Evolutionary conservation across 2,329 filamentous ascomycete species (phyloP), one percentile per base, ranked within the genome.

Genomic region (Hymenoscyphus infarciens): DNA sequence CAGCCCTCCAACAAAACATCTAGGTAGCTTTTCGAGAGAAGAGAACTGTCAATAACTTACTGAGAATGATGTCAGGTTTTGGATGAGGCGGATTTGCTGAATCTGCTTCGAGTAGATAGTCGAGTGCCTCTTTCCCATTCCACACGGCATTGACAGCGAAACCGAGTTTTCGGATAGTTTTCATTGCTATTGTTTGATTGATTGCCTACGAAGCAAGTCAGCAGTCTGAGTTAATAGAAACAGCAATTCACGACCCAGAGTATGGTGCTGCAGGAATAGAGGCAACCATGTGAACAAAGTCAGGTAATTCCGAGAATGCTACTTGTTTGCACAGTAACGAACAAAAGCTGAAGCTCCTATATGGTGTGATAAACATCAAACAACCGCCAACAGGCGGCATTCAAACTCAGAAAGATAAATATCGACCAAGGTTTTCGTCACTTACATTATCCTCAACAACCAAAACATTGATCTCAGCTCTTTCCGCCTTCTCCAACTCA

Each of bases 401-500:
- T n/a, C n/a, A n/a, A n/a, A n/a, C n/a, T n/a, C n/a, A n/a, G n/a
- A n/a, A n/a, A n/a, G n/a, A n/a, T n/a, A n/a, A n/a, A n/a, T n/a
- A n/a, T n/a, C n/a, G n/a, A n/a, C n/a, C n/a, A n/a, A n/a, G n/a
- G n/a, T 3, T 3, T 11, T 15, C 11, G 0, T 45, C 19, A 80
- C 84, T 79, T 78, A 86, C 84, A 49, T 93, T 92, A 72, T 94
- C 91, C 75, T 94, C 91, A 1, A 93, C 90, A 1, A 95, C 85
- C 22, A 94, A 76, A n/a, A 94, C 80, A 56, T 90, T 84, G 5
- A 87, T 81, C 42, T 84, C 82, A 60, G 83, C 79, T 61, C 90
- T 81, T 61, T 90, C 87, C 2, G 79, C 74, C 16, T 79, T 75
- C 3, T 82, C 76, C 1, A 90, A 71, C 19, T 82, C 82, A 55